Base-by-base conservation (phyloP, 176 grass and related monocot species). In the Aegilops bicornis region DNA sequence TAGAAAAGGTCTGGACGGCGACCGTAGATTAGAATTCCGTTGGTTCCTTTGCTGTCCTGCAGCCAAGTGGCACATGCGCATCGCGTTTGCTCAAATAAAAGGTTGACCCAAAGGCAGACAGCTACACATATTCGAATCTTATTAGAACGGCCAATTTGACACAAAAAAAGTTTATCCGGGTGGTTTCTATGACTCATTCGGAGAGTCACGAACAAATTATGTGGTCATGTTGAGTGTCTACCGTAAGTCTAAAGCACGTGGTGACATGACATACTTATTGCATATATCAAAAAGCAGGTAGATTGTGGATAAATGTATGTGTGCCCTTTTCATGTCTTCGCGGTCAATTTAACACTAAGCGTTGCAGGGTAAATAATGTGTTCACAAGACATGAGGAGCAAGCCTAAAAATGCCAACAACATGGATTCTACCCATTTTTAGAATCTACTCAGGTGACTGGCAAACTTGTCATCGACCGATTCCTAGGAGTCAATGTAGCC, bases 381-480 rank as follows among this genome's bases (percentile, higher is more conserved):
- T 19, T 54, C 16, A 54, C 50, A 56, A 56, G 2, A 20, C 52
- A 56, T 20, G 17, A 1, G 2, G 2, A 20, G 2, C 52, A 58
- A 20, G 7, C 19, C 54, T 59, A 59, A 22, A 22, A 59, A 22
- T 59, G 7, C 16, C 5, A 58, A 22, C 19, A 22, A 22, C 1
- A 22, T 58, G 54, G 5, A 52, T 52, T 17, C 48, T 52, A 3
- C 1, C 5, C 17, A 54, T 2, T 50, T 50, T 52, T 17, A 0
- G 0, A 54, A 1, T 19, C 12, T 0, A 54, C 16, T 0, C 0
- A 19, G 6, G 1, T 54, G 2, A 0, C 6, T 54, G 0, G 50
- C 6, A 32, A 66, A 31, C 64, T 17, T 66, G 27, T 0, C 27
- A 17, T 22, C 3, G n/a, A 48, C 3, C 15, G 2, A 48, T 9